Percentiles rank a stretch among this genome's conserved stretches.
Conservation (phyloP, 306 rosid genomes). For the Prunus armeniaca region DNA sequence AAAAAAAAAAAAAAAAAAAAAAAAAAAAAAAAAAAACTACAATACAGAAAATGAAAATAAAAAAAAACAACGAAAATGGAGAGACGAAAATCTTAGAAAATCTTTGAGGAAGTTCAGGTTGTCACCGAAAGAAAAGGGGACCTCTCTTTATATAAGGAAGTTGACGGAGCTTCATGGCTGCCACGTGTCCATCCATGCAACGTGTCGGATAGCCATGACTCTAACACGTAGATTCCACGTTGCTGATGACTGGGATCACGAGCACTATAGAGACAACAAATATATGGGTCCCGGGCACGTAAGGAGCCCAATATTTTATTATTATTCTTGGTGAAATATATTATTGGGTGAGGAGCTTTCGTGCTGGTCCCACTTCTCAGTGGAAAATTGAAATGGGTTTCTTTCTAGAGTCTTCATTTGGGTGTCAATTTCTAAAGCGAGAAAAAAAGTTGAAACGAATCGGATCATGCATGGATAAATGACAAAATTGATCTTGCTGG, state of each 20-base stretch:
- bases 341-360: neutral
- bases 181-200: slow-evolving; percentile 18
- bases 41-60: neutral
- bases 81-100: neutral
- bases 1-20: neutral
- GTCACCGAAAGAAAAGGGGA: too few relatives aligned
- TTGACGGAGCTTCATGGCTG: neutral
- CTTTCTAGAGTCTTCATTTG: neutral
- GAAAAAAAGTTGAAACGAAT: neutral
- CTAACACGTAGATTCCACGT: slow-evolving; percentile 28
- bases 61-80: neutral
- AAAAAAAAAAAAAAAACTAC: neutral
- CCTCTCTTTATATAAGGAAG: slow-evolving; percentile 4
- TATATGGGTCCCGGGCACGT: neutral
- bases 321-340: neutral
- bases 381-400: neutral
- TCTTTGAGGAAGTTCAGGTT: neutral
- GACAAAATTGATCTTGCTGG: neutral
- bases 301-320: neutral
- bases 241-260: neutral
- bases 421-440: neutral
- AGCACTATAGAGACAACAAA: neutral
- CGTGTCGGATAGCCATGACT: neutral
- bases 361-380: neutral
- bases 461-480: neutral